Conservation (phyloP, 805 yeast species). For the Cyberlindnera saturnus region DNA sequence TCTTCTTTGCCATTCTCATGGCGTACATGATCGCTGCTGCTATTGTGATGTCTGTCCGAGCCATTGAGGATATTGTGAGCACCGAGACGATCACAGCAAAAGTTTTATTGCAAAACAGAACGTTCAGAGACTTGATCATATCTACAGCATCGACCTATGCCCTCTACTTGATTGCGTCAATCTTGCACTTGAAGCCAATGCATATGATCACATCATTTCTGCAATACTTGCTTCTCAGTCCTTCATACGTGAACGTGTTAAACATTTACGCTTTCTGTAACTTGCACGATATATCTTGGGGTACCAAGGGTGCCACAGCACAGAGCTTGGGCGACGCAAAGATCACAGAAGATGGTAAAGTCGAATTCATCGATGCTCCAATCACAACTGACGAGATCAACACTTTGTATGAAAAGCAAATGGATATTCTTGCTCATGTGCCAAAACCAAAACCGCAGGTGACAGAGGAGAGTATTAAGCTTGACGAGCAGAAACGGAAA, state of each 20-base stretch:
- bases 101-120: conserved; percentile 52
- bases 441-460: conserved; percentile 22
- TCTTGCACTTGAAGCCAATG: conserved; percentile 83
- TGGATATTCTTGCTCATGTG: conserved; percentile 45
- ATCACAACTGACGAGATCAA: conserved; percentile 75
- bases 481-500: conserved; percentile 25
- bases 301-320: conserved; percentile 80
- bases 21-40: conserved; percentile 86
- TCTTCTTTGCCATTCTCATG: conserved; percentile 84
- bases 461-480: conserved; percentile 23
- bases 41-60: conserved; percentile 66
- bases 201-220: conserved; percentile 84
- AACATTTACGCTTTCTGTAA: conserved; percentile 95
- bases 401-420: conserved; percentile 58
- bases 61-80: conserved; percentile 46
- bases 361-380: conserved; percentile 62
- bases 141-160: conserved; percentile 81
- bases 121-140: conserved; percentile 83
- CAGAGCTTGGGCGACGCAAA: conserved; percentile 83
- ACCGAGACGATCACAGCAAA: conserved; percentile 32
- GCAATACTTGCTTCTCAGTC: conserved; percentile 80
- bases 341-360: conserved; percentile 56
- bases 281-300: conserved; percentile 96
- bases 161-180: conserved; percentile 70
- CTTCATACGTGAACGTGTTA: conserved; percentile 84